A percentile compares a stretch with the other conserved stretches of the same genome.
These are phyloP conservation scores for Aspergillus novoparasiticus DNA, from an alignment of 2,329 filamentous ascomycete genomes.

Conservation along the genomic window DNA sequence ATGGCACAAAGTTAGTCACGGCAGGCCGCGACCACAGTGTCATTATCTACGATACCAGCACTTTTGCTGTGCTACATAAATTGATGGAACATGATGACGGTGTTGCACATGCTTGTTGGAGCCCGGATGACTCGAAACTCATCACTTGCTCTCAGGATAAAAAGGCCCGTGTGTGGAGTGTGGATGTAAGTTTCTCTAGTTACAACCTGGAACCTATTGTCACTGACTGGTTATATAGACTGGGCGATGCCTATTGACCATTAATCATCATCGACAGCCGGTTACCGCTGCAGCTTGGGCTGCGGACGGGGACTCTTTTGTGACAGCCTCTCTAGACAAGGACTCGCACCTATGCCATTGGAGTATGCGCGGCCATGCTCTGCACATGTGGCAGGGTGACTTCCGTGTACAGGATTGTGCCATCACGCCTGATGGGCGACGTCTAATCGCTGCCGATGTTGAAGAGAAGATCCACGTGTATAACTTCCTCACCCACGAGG, in stretches of 20 bases:
- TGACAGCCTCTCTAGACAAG: slow-evolving; percentile 76
- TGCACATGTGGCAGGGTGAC: slow-evolving; percentile 68
- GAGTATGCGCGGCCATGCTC: slow-evolving; percentile 63
- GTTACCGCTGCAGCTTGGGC: slow-evolving; percentile 92
- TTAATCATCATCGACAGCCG: slow-evolving; percentile 76
- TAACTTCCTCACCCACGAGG: slow-evolving; percentile 72
- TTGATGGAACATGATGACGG: slow-evolving; percentile 69
- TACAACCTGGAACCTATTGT: not conserved
- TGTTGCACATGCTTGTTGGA: slow-evolving; percentile 84
- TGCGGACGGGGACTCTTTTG: slow-evolving; percentile 73
- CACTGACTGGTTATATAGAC: slow-evolving; percentile 50
- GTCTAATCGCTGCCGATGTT: slow-evolving; percentile 77
- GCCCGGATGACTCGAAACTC: slow-evolving; percentile 83
- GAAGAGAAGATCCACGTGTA: slow-evolving; percentile 76
- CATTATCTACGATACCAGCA: slow-evolving; percentile 77
- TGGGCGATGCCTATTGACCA: slow-evolving; percentile 63
- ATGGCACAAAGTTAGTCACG: slow-evolving; percentile 79
- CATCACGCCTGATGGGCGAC: slow-evolving; percentile 77
- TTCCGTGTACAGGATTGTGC: slow-evolving; percentile 82
- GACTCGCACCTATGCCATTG: slow-evolving; percentile 70
- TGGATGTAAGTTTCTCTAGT: slow-evolving; percentile 55
- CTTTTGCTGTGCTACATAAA: slow-evolving; percentile 65
- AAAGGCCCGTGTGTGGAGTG: slow-evolving; percentile 75
- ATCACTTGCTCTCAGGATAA: slow-evolving; percentile 80
- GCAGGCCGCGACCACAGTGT: slow-evolving; percentile 75